These are phyloP conservation scores for Plasmodium sp. DNA, from an alignment of 169 alveolate species.

Conservation along the genomic window DNA sequence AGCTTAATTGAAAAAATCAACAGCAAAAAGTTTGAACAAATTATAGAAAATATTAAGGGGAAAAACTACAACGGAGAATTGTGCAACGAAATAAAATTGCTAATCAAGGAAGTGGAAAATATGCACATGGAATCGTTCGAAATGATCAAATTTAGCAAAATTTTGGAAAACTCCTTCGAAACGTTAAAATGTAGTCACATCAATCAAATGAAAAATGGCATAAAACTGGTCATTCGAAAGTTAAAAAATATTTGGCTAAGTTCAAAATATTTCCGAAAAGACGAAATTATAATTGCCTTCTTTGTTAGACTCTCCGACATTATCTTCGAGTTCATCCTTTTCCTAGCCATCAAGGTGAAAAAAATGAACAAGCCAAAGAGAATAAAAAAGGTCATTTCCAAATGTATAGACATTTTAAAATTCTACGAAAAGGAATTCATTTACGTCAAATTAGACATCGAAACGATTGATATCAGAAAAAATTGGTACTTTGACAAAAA, in stretches of 20 bases:
- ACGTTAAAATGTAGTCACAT: conserved; percentile 30
- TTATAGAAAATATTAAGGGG: conserved; percentile 52
- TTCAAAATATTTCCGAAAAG: conserved; percentile 70
- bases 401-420: conserved; percentile 62
- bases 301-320: conserved; percentile 49
- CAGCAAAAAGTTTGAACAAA: conserved; percentile 64
- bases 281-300: conserved; percentile 61
- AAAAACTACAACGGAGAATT: conserved; percentile 41
- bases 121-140: conserved; percentile 73
- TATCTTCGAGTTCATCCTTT: conserved; percentile 61
- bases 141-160: conserved; percentile 70
- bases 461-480: conserved; percentile 63
- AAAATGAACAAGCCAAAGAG: conserved; percentile 50
- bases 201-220: conserved; percentile 64
- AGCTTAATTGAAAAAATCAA: conserved; percentile 62
- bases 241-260: conserved; percentile 72
- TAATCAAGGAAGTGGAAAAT: conserved; percentile 49
- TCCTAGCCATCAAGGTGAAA: conserved; percentile 55
- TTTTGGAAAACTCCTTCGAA: conserved; percentile 60
- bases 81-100: conserved; percentile 41
- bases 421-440: conserved; percentile 73
- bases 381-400: conserved; percentile 45
- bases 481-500: conserved; percentile 72
- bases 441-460: conserved; percentile 69
- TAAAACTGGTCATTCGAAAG: conserved; percentile 49